A percentile compares a stretch with the other conserved stretches of the same genome.
These are phyloP conservation scores for Gossypium thurberi DNA, from an alignment of 345 rosid genomes.

Conservation along the genomic window DNA sequence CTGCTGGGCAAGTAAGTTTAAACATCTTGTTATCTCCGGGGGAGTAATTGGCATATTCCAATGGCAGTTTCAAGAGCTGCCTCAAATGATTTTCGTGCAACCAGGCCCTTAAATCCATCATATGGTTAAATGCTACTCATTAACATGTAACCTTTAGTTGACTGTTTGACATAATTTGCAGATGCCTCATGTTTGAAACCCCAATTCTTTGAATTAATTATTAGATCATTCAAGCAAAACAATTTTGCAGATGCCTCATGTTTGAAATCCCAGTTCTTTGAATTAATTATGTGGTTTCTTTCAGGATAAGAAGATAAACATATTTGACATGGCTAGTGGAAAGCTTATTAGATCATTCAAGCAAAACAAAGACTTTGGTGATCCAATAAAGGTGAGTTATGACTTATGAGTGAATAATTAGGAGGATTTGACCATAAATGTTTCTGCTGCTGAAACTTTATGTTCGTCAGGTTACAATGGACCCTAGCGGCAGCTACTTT, in stretches of 20 bases:
- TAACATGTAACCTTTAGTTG: background rate
- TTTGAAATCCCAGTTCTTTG: constrained; percentile 1
- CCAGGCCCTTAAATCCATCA: background rate
- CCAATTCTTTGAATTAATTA: constrained; percentile 9
- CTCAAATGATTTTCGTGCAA: constrained; percentile 6
- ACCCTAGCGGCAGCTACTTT: constrained; percentile 72
- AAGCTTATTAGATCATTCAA: constrained; percentile 66
- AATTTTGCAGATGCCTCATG: background rate
- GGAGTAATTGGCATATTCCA: background rate
- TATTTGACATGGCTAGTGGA: constrained; percentile 52
- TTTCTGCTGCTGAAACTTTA: constrained; percentile 19
- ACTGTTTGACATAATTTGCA: background rate
- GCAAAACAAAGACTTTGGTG: constrained; percentile 65
- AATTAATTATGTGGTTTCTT: constrained; percentile 13
- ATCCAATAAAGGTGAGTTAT: constrained; percentile 59
- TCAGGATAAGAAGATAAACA: constrained; percentile 79
- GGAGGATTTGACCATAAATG: constrained; percentile 2
- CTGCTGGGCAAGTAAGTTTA: constrained; percentile 67
- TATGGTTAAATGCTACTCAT: background rate
- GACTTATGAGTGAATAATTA: constrained; percentile 7
- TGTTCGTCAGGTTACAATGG: constrained; percentile 54
- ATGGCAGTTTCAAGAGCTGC: constrained; percentile 1
- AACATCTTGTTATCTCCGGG: constrained; percentile 3
- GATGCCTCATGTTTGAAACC: constrained; percentile 4
- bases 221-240: constrained; percentile 27